Percentiles rank a stretch among this genome's conserved stretches.
Evolutionary conservation across 148 eudicot genomes (phyloP).

Genomic region (Tetragonia tetragonoides): DNA sequence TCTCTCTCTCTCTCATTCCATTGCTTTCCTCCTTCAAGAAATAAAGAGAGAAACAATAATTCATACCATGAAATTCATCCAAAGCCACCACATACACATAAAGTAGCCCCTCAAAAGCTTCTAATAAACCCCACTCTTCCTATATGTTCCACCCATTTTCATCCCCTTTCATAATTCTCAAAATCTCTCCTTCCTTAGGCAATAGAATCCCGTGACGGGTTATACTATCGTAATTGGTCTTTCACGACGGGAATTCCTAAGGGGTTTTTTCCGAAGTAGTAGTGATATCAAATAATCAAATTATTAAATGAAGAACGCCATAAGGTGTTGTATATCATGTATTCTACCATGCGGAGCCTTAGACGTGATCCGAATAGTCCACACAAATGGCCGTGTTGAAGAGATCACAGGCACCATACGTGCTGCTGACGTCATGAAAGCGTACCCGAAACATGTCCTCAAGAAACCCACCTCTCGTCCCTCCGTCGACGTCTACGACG

Average conservation of each 20-base stretch:
- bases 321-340: constrained; percentile 88
- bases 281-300: too few relatives aligned
- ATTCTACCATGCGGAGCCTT: constrained; percentile 84
- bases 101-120: constrained; percentile 9
- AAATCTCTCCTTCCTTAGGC: background rate
- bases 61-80: constrained; percentile 35
- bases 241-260: too few relatives aligned
- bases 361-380: constrained; percentile 90
- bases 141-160: too few relatives aligned
- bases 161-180: too few relatives aligned
- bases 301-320: constrained; percentile 43
- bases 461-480: constrained; percentile 51
- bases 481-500: constrained; percentile 16
- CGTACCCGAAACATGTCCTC: constrained; percentile 67
- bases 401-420: constrained; percentile 56
- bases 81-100: constrained; percentile 20
- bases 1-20: constrained; percentile 4
- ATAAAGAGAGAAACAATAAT: constrained; percentile 28
- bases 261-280: too few relatives aligned
- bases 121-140: background rate
- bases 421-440: constrained; percentile 59
- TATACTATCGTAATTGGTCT: too few relatives aligned
- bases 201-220: background rate
- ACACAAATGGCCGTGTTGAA: constrained; percentile 68
- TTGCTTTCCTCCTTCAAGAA: constrained; percentile 19